phyloP scores from a whole-genome alignment of 108 stramenopile genomes.

The Asterionellopsis glacialis region DNA sequence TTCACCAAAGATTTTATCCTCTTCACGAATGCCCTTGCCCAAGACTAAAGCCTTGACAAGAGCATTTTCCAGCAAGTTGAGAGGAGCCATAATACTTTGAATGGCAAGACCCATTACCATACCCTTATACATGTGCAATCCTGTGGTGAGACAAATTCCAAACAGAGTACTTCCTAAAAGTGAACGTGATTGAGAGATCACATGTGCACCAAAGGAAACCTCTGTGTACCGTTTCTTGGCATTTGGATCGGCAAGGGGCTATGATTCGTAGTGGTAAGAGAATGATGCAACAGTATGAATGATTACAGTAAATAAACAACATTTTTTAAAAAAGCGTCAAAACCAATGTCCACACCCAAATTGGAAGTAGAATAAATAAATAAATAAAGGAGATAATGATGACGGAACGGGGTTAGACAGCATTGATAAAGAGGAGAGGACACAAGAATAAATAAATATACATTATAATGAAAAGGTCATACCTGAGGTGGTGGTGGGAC shows the following conservation, averaged over 20 bases:
- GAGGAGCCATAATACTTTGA: slow-evolving; percentile 81
- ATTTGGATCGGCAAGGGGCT: slow-evolving; percentile 78
- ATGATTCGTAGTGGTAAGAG: slow-evolving; percentile 1
- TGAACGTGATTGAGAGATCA: slow-evolving; percentile 38
- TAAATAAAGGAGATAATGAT: no score
- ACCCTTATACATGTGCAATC: slow-evolving; percentile 82
- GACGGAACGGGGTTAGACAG: no score
- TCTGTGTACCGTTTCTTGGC: slow-evolving; percentile 80
- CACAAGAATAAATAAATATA: no score
- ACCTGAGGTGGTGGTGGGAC: slow-evolving; percentile 80
- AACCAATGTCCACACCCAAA: no score
- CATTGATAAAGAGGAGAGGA: no score
- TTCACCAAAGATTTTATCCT: slow-evolving; percentile 70
- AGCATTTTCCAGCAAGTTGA: slow-evolving; percentile 71
- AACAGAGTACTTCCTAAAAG: slow-evolving; percentile 70
- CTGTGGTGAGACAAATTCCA: slow-evolving; percentile 74
- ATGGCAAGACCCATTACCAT: slow-evolving; percentile 88
- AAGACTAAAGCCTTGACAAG: slow-evolving; percentile 53
- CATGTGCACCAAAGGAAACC: slow-evolving; percentile 41
- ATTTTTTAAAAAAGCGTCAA: no score
- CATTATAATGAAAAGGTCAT: no score
- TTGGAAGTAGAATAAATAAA: no score
- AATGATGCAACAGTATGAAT: no score
- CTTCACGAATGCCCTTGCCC: slow-evolving; percentile 46
- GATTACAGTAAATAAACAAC: no score